These are phyloP conservation scores for Arabidopsis lyrata DNA, from an alignment of 441 rosid genomes.

Conservation along the genomic window DNA sequence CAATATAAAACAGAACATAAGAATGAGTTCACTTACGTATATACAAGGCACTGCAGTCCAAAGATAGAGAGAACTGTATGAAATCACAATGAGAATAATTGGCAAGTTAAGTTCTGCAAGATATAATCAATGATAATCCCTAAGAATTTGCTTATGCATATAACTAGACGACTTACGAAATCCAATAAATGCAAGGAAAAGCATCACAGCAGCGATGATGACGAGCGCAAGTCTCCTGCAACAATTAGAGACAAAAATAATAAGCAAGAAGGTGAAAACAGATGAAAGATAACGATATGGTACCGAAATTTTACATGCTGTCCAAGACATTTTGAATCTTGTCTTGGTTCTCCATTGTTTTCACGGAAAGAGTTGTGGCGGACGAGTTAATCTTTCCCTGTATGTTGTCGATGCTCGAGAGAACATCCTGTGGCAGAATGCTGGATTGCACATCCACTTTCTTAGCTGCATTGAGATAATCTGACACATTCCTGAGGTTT, in stretches of 20 bases:
- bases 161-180: conserved; percentile 65
- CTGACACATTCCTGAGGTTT: conserved; percentile 82
- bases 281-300: background rate
- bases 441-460: conserved; percentile 52
- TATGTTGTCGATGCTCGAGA: conserved; percentile 55
- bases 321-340: conserved; percentile 67
- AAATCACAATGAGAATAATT: conserved; percentile 37
- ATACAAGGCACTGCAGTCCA: conserved; percentile 83
- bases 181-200: conserved; percentile 85
- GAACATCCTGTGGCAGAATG: conserved; percentile 58
- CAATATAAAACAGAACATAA: conserved; percentile 10
- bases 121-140: background rate
- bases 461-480: conserved; percentile 76
- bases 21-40: conserved; percentile 67
- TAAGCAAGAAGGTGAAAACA: conserved; percentile 15
- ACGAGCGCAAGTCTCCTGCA: conserved; percentile 81
- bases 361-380: conserved; percentile 57
- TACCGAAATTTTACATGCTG: conserved; percentile 48
- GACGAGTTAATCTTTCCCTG: conserved; percentile 74
- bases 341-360: conserved; percentile 64
- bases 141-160: conserved; percentile 10
- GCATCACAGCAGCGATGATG: conserved; percentile 87
- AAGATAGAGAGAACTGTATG: conserved; percentile 80
- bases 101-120: conserved; percentile 15
- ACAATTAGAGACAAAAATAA: conserved; percentile 6